A percentile compares a stretch with the other conserved stretches of the same genome.
phyloP scores from a whole-genome alignment of 306 rosid genomes.

The Trichosanthes cucumerina region DNA sequence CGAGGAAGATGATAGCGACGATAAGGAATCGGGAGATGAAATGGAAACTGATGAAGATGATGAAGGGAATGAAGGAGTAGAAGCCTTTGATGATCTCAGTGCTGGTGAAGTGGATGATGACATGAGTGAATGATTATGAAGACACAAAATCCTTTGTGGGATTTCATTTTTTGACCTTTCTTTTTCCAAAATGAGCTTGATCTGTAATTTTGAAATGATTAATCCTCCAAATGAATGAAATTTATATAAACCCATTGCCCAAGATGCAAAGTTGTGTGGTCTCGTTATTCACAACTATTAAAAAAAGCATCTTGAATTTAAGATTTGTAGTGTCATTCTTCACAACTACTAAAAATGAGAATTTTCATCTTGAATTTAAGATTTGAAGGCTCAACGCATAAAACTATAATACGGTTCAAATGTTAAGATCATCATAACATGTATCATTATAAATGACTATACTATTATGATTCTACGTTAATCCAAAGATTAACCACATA shows the following conservation, averaged over 20 bases:
- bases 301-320: background rate
- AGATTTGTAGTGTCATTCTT: background rate
- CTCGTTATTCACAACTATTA: no score
- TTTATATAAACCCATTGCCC: background rate
- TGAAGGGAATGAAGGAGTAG: conserved; percentile 23
- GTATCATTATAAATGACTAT: no score
- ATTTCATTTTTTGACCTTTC: background rate
- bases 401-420: no score
- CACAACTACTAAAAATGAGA: no score
- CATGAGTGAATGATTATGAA: conserved; percentile 20
- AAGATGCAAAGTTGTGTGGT: background rate
- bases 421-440: no score
- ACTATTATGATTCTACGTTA: no score
- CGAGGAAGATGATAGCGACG: conserved; percentile 58
- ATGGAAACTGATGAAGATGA: conserved; percentile 57
- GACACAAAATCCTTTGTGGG: background rate
- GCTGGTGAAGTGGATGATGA: conserved; percentile 39
- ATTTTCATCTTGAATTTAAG: background rate
- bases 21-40: conserved; percentile 40
- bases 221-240: background rate
- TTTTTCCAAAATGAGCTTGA: background rate
- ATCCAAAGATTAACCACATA: no score
- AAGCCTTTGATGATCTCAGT: conserved; percentile 28
- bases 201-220: background rate
- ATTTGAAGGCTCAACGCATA: no score